Evolutionary conservation across 2,329 filamentous ascomycete genomes (phyloP).

Genomic region (Colletotrichum cereale): DNA sequence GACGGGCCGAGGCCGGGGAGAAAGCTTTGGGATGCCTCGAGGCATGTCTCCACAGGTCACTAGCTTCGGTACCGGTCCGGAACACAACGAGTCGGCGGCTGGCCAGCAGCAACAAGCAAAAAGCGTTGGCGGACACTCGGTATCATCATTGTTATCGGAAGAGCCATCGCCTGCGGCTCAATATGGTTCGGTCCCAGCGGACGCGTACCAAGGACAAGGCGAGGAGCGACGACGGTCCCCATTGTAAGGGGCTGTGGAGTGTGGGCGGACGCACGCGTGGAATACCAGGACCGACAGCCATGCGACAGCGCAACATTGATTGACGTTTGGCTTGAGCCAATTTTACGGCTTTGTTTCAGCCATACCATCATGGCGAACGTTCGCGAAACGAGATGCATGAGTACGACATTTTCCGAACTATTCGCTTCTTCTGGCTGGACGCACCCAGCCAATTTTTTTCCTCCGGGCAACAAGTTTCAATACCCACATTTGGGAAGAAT

Average conservation of each 20-base stretch:
- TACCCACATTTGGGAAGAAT: not conserved
- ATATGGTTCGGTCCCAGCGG: conserved; percentile 8
- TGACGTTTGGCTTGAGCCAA: conserved; percentile 44
- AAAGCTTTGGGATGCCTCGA: conserved; percentile 50
- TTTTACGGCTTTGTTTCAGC: conserved; percentile 48
- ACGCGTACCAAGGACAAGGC: conserved; percentile 41
- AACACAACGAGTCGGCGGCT: conserved; percentile 42
- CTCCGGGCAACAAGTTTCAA: not conserved
- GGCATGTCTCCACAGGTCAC: conserved; percentile 53
- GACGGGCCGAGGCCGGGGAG: conserved; percentile 53
- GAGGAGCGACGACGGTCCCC: conserved; percentile 31
- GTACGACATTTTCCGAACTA: conserved; percentile 35
- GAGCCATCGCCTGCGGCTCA: conserved; percentile 47
- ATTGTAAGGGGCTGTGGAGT: conserved; percentile 7
- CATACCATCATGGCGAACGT: conserved; percentile 33
- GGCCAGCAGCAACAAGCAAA: conserved; percentile 43
- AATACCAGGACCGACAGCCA: conserved; percentile 48
- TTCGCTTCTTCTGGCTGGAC: conserved; percentile 23
- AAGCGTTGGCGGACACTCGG: conserved; percentile 50
- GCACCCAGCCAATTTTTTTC: not conserved
- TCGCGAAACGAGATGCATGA: conserved; percentile 40
- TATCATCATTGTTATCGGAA: conserved; percentile 59
- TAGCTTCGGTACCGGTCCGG: conserved; percentile 50
- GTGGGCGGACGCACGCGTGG: conserved; percentile 44
- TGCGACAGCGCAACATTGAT: conserved; percentile 46